Base-by-base conservation (phyloP, 2,329 filamentous ascomycete genomes). In the Penicillium italicum region DNA sequence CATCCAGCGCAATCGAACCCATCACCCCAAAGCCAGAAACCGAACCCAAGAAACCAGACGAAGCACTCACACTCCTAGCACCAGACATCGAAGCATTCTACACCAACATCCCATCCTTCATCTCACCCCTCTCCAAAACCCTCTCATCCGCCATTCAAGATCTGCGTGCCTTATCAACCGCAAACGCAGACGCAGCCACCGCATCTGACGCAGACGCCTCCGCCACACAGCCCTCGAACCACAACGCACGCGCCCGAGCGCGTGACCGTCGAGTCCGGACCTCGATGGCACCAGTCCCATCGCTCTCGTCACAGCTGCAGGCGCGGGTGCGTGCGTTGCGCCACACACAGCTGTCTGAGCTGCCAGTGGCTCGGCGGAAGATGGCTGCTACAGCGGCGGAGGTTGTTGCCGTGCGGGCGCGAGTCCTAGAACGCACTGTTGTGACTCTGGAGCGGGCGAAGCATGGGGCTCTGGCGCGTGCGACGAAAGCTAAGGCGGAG, bases 361-460 rank as follows among this genome's bases (percentile, higher is more conserved):
- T 76, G 4, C 71, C 73, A 2, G 62, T 64, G 0, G 67, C 69
- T 7, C 65, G 72, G 24, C 66, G 67, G 14, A 58, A 66, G 18
- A 69, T 76, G 68, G 69, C 73, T 14, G 62, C 63, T 5, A 72
- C 67, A 1, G 72, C 72, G 14, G 69, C 72, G 11, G 63, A 61
- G 38, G 67, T 76, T 11, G 57, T 76, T 34, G 66, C 66, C 5
- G 58, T 60, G 20, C 69, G 70, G 18, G 66, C 71, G 7, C 63
- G 61, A 38, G 59, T 74, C 12, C 60, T 76, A 33, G 73, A 76
- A 62, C 66, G 69, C 18, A 71, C 66, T 38, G 64, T 76, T 38
- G 64, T 72, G n/a, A 62, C 75, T n/a, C 59, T 77, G 36, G 74
- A 76, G 55, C 65, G 73, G 46, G 70, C 64, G 24, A 75, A 76